Evolutionary conservation across 257 asterid genomes (phyloP).

Genomic region (Verbascum thapsus): DNA sequence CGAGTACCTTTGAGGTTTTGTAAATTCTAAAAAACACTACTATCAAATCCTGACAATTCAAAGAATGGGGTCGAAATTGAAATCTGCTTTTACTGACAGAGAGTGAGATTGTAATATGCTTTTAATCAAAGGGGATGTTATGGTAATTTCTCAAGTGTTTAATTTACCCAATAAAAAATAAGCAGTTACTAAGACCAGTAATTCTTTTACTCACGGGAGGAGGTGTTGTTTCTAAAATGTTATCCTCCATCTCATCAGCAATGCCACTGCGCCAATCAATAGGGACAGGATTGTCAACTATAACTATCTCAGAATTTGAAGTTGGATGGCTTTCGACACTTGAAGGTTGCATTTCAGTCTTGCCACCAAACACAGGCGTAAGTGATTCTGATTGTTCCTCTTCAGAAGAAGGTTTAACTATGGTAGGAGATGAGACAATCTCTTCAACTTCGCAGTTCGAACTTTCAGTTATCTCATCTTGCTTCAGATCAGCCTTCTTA

Average conservation of each 20-base stretch:
- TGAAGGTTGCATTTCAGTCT: conserved; percentile 37
- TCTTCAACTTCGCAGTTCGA: conserved; percentile 55
- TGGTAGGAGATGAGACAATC: conserved; percentile 47
- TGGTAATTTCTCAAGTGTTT: too few species aligned
- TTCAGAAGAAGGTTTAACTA: conserved; percentile 47
- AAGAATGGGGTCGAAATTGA: too few species aligned
- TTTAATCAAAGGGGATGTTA: too few species aligned
- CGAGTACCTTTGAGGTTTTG: too few species aligned
- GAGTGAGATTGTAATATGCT: too few species aligned
- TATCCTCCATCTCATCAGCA: conserved; percentile 37
- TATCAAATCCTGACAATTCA: too few species aligned
- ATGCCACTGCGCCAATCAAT: conserved; percentile 30
- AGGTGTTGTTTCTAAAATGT: conserved; percentile 33
- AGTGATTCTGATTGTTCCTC: conserved; percentile 52
- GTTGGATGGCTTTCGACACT: conserved; percentile 37
- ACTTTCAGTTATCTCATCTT: conserved; percentile 53
- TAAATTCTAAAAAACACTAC: too few species aligned
- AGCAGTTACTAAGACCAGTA: not conserved
- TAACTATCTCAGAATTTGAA: conserved; percentile 34
- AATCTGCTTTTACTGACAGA: too few species aligned
- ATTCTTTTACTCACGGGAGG: conserved; percentile 53
- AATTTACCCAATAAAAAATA: too few species aligned
- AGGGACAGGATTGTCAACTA: conserved; percentile 27
- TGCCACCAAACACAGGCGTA: conserved; percentile 39
- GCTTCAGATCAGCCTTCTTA: conserved; percentile 66